Percentiles rank a stretch among this genome's conserved stretches.
phyloP scores from a whole-genome alignment of 148 eudicot genomes.

The Fagopyrum tataricum region DNA sequence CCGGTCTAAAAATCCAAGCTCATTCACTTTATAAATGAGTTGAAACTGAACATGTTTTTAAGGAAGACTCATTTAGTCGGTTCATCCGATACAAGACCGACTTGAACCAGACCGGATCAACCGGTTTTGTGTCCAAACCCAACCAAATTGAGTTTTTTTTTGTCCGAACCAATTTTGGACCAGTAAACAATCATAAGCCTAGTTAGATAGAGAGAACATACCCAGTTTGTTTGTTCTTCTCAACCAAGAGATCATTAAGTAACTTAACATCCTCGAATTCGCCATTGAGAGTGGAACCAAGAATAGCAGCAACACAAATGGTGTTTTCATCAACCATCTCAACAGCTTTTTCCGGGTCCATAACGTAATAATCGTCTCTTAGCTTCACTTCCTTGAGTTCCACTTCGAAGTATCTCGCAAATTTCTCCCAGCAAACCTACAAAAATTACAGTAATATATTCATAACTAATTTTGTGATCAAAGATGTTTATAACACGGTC shows the following conservation, averaged over 20 bases:
- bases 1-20: no score
- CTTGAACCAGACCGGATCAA: no score
- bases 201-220: conserved; percentile 13
- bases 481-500: no score
- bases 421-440: conserved; percentile 82
- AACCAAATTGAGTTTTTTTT: no score
- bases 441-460: neutral
- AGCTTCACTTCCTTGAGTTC: conserved; percentile 69
- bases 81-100: no score
- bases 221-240: conserved; percentile 66
- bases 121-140: no score
- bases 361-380: conserved; percentile 57
- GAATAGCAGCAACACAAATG: conserved; percentile 61
- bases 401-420: conserved; percentile 66
- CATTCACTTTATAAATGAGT: no score
- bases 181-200: no score
- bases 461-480: neutral
- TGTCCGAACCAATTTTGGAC: no score
- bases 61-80: no score
- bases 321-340: conserved; percentile 77
- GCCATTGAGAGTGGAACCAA: conserved; percentile 67
- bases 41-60: no score
- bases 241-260: conserved; percentile 48
- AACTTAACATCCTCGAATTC: conserved; percentile 63
- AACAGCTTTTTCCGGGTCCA: conserved; percentile 63